phyloP scores from a whole-genome alignment of 768 basidiomycete genomes.

The Lanmaoa rubissima region DNA sequence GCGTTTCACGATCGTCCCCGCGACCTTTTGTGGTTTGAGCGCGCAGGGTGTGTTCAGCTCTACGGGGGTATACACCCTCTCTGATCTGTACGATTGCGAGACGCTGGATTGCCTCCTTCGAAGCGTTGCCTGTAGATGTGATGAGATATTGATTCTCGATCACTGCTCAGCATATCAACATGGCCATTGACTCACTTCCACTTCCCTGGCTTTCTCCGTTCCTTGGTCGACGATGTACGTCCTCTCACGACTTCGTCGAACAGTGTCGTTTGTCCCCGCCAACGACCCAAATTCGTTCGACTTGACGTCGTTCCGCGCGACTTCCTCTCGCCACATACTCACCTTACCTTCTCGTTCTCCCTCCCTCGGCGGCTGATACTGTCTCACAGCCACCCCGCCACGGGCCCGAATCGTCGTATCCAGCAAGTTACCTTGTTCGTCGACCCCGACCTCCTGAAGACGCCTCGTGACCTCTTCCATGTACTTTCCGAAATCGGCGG shows the following conservation, averaged over 20 bases:
- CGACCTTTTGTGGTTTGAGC: slow-evolving; percentile 20
- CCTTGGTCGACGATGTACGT: slow-evolving; percentile 10
- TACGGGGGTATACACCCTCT: slow-evolving; percentile 21
- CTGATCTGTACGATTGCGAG: slow-evolving; percentile 26
- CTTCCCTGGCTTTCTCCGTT: slow-evolving; percentile 17
- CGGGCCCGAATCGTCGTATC: slow-evolving; percentile 17
- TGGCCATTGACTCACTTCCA: slow-evolving; percentile 19
- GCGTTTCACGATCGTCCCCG: slow-evolving; percentile 11
- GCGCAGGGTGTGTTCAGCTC: slow-evolving; percentile 17
- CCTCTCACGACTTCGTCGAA: slow-evolving; percentile 12
- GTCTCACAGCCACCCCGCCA: neutral
- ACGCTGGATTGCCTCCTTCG: slow-evolving; percentile 19
- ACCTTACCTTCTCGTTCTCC: slow-evolving; percentile 37
- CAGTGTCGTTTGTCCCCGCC: slow-evolving; percentile 13
- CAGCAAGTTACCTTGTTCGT: slow-evolving; percentile 29
- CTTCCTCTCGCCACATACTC: slow-evolving; percentile 55
- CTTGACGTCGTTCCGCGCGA: slow-evolving; percentile 36
- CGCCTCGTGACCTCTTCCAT: slow-evolving; percentile 35
- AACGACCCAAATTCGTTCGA: slow-evolving; percentile 22
- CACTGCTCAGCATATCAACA: neutral
- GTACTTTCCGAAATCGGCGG: slow-evolving; percentile 28
- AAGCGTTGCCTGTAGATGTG: slow-evolving; percentile 15
- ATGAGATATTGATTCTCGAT: neutral
- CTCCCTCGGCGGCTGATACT: slow-evolving; percentile 14
- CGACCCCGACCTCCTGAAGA: slow-evolving; percentile 33